Base-by-base conservation (phyloP, 2,329 filamentous ascomycete species). In the Cadophora gregata region DNA sequence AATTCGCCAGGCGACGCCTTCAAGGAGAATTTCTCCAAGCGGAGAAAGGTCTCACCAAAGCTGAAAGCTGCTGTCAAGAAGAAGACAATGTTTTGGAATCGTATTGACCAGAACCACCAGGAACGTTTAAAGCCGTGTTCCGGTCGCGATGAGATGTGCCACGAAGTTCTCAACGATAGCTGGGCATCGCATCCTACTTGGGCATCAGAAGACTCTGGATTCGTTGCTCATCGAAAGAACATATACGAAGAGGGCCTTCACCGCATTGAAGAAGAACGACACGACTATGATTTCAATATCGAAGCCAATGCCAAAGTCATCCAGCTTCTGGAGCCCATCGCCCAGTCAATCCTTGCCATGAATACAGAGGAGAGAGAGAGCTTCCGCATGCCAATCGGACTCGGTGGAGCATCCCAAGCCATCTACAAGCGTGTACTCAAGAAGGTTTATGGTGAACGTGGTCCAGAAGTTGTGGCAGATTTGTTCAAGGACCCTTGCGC, bases 161-260 rank as follows among this genome's bases (percentile, higher is more conserved):
- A 93, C 72, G 90, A 91, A 27, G 95, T 99, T 0, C 84, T 99
- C 63, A 99, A 99, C 72, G 96, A 99, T 73, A 93, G 97, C 72
- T 99, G 96, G 96, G 96, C 96, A 1, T 98, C 95, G 29, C 96
- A 99, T 80, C 96, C 96, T 3, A 99, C 96, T 0, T 99, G 96
- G 96, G 96, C 95, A 1, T 98, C 95, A 0, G 96, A 99, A 79
- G 96, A 99, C 77, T 97, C 93, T 53, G 96, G 96, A 0, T 99
- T 99, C 74, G 95, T 99, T 67, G 96, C 96, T 14, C 96, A 99
- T 80, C 89, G 95, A 69, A 99, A 99, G 85, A 99, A 99, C 74
- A 88, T 91, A 63, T 97, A 91, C 71, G 96, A 99, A 78, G 96
- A 99, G 79, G 92, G 92, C 36, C 87, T 99, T 9, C 96, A 99